Evolutionary conservation across 2,329 filamentous ascomycete genomes (phyloP), one percentile per base, ranked within the genome.

Genomic region (Trichoderma asperellum): DNA sequence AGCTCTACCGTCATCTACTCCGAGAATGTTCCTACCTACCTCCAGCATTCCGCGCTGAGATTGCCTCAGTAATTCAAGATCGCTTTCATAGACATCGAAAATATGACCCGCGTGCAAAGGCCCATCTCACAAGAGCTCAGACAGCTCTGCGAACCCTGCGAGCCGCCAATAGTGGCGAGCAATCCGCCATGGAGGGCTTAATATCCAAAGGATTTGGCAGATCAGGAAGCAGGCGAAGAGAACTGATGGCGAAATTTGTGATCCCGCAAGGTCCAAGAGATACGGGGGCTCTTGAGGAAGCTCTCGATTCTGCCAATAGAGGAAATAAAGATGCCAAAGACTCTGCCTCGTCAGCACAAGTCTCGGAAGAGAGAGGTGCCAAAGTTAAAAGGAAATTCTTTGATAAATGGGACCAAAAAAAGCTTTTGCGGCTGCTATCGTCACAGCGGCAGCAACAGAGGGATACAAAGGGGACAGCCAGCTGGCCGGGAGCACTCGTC

Each of bases 21-120:
- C 87, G 88, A 70, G 87, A 89, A 79, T 80, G 83, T 49, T 84
- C 85, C 34, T 91, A 91, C 74, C 84, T 90, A 2, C 87, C 87
- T 1, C 81, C 81, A 2, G 77, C 84, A 49, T 85, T 85, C 70
- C 83, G 83, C 49, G 76, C 79, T 2, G 83, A 80, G 66, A 78
- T 86, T 65, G 75, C 79, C 57, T 73, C 78, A 7, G 79, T 79
- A 40, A 84, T 89, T 57, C 78, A 79, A 62, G 70, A 73, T 8
- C 81, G 82, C 40, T 89, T 88, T 73, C 81, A 81, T n/a, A 76
- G 77, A 3, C 77, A 83, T 71, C 76, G 72, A 4, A 32, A 73
- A 14, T 73, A 81, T 69, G 74, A 77, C 34, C 21, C 71, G 0
- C 77, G 76, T 8, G 67, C 73, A 35, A 70, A 75, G 5, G 70